Percentiles rank a stretch among this genome's conserved stretches.
phyloP scores from a whole-genome alignment of 768 basidiomycete species.

The Termitomyces heimii region DNA sequence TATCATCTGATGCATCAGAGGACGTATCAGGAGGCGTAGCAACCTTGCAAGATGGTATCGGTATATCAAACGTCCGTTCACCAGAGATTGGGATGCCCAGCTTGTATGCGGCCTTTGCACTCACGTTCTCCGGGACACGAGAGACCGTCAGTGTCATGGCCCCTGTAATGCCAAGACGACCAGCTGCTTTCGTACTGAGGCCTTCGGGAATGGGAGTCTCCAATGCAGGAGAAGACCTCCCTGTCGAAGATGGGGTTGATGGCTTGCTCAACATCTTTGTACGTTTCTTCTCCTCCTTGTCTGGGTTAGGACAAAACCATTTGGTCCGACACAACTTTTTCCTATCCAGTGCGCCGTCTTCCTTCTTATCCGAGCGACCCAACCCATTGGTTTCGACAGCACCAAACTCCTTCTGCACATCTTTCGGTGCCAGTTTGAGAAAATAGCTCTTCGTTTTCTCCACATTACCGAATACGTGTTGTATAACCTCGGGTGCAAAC shows the following conservation, averaged over 20 bases:
- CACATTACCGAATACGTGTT: slow-evolving; percentile 45
- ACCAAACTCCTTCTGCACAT: slow-evolving; percentile 4
- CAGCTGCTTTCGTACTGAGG: slow-evolving; percentile 19
- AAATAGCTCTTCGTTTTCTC: slow-evolving; percentile 44
- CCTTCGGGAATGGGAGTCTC: slow-evolving; percentile 20
- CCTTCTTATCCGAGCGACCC: slow-evolving; percentile 14
- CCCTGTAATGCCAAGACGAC: slow-evolving; percentile 17
- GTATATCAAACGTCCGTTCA: background rate
- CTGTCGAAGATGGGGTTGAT: slow-evolving; percentile 14
- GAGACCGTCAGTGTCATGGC: slow-evolving; percentile 16
- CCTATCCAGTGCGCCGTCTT: slow-evolving; percentile 17
- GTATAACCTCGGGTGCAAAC: slow-evolving; percentile 39
- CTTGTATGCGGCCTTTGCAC: slow-evolving; percentile 29
- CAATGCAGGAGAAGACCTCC: slow-evolving; percentile 11
- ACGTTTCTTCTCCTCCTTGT: slow-evolving; percentile 26
- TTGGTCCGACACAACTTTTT: slow-evolving; percentile 22
- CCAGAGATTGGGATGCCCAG: slow-evolving; percentile 24
- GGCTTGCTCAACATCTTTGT: slow-evolving; percentile 15
- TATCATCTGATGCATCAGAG: background rate
- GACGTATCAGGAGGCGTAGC: background rate
- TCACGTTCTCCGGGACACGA: slow-evolving; percentile 22
- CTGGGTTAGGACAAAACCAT: slow-evolving; percentile 33
- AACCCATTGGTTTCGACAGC: background rate
- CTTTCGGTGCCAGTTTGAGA: slow-evolving; percentile 49
- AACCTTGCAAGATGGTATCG: background rate